A percentile compares a stretch with the other conserved stretches of the same genome.
phyloP scores from a whole-genome alignment of 1,284 basidiomycete genomes.

The Microbotryum saponariae region DNA sequence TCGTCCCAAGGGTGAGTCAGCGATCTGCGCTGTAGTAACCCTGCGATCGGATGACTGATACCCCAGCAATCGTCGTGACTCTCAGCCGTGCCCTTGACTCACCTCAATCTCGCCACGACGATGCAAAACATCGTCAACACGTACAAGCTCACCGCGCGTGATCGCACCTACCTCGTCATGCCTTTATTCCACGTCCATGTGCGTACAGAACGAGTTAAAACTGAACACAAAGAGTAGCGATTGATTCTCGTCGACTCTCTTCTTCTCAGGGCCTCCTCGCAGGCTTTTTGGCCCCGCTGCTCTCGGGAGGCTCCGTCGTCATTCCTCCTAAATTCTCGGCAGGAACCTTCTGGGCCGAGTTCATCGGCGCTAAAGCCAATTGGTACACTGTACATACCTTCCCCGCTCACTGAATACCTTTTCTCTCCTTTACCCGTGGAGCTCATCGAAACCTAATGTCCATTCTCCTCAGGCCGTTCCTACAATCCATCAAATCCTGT shows the following conservation, averaged over 20 bases:
- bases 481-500: slow-evolving; percentile 48
- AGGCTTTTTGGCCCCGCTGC: slow-evolving; percentile 55
- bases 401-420: background rate
- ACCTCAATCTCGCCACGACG: slow-evolving; percentile 54
- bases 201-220: background rate
- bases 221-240: background rate
- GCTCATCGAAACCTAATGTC: no score
- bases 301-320: slow-evolving; percentile 54
- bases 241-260: background rate
- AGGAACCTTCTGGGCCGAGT: slow-evolving; percentile 54
- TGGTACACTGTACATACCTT: slow-evolving; percentile 46
- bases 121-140: slow-evolving; percentile 53
- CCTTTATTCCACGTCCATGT: slow-evolving; percentile 59
- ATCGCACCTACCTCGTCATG: slow-evolving; percentile 54
- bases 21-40: background rate
- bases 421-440: no score
- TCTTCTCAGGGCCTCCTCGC: slow-evolving; percentile 50
- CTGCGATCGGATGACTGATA: background rate
- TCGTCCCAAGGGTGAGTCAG: slow-evolving; percentile 40
- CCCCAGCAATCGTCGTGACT: background rate
- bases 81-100: slow-evolving; percentile 55
- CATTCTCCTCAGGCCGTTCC: slow-evolving; percentile 38
- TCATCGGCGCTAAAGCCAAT: slow-evolving; percentile 47
- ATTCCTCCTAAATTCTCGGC: slow-evolving; percentile 56
- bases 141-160: slow-evolving; percentile 49